These are phyloP conservation scores for Cylindrotheca fusiformis DNA, from an alignment of 108 stramenopile genomes.

Conservation along the genomic window DNA sequence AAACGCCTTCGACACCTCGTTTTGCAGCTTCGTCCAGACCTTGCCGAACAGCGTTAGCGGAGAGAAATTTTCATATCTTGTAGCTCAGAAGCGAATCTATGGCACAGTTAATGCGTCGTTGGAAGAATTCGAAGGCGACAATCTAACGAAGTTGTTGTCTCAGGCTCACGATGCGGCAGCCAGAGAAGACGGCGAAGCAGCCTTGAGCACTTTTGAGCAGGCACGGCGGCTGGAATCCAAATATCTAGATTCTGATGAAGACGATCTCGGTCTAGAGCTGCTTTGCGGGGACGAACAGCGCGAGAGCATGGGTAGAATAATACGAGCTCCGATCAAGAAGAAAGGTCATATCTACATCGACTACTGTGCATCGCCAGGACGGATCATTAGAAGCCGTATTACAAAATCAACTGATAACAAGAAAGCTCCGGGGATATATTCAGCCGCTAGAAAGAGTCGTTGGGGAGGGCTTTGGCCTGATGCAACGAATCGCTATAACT, in stretches of 20 bases:
- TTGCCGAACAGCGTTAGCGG: conserved; percentile 59
- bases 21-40: conserved; percentile 86
- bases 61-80: conserved; percentile 85
- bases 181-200: conserved; percentile 25
- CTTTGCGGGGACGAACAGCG: conserved; percentile 58
- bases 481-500: too few species aligned
- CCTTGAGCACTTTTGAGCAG: conserved; percentile 14
- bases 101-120: neutral
- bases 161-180: conserved; percentile 39
- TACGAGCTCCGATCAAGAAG: conserved; percentile 77
- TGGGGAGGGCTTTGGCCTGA: conserved; percentile 89
- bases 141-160: conserved; percentile 52
- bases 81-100: conserved; percentile 65
- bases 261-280: conserved; percentile 70
- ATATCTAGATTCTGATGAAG: conserved; percentile 53
- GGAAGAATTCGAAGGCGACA: conserved; percentile 18
- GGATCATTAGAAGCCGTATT: conserved; percentile 63
- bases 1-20: conserved; percentile 56
- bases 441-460: conserved; percentile 69
- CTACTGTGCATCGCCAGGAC: conserved; percentile 60
- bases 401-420: conserved; percentile 45
- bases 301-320: conserved; percentile 57
- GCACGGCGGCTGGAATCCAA: conserved; percentile 41
- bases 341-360: conserved; percentile 76
- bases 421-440: conserved; percentile 69